These are phyloP conservation scores for Caryopteris hybrid DNA, from an alignment of 305 asterid species.

Conservation along the genomic window DNA sequence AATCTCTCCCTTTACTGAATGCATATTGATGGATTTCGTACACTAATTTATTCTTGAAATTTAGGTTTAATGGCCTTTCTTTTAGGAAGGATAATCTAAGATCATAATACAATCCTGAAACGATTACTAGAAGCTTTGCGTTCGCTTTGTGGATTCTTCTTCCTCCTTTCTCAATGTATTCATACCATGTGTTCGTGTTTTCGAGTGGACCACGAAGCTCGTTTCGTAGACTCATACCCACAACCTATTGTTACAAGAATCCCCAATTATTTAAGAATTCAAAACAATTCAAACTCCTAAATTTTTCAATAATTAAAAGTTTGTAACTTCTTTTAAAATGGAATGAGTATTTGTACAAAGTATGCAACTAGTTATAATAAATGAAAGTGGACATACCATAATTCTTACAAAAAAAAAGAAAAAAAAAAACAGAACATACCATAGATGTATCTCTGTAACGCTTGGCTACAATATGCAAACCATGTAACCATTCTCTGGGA, in stretches of 20 bases:
- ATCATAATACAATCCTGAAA: slow-evolving; percentile 57
- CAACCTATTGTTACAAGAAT: too few species aligned
- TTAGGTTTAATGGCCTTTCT: slow-evolving; percentile 23
- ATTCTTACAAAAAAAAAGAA: too few species aligned
- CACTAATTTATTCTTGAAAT: slow-evolving; percentile 37
- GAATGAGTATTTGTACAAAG: too few species aligned
- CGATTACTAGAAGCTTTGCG: slow-evolving; percentile 40
- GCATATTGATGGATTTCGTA: slow-evolving; percentile 58
- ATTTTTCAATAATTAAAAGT: too few species aligned
- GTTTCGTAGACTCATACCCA: slow-evolving; percentile 59
- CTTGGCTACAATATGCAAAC: slow-evolving; percentile 40
- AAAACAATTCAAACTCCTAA: too few species aligned
- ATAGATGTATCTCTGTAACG: slow-evolving; percentile 33
- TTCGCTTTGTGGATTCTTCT: slow-evolving; percentile 36
- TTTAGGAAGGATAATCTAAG: slow-evolving; percentile 32
- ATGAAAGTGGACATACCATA: too few species aligned
- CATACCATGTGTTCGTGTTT: slow-evolving; percentile 39
- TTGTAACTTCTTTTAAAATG: too few species aligned
- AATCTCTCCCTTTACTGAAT: slow-evolving; percentile 20
- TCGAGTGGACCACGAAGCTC: slow-evolving; percentile 63
- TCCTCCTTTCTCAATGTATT: slow-evolving; percentile 41
- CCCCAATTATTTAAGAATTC: too few species aligned
- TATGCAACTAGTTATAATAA: too few species aligned
- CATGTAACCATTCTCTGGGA: slow-evolving; percentile 55
- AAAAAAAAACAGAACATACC: slow-evolving; percentile 27